Evolutionary conservation across 2,329 filamentous ascomycete species (phyloP).

Genomic region (Aspergillus pseudoglaucus): DNA sequence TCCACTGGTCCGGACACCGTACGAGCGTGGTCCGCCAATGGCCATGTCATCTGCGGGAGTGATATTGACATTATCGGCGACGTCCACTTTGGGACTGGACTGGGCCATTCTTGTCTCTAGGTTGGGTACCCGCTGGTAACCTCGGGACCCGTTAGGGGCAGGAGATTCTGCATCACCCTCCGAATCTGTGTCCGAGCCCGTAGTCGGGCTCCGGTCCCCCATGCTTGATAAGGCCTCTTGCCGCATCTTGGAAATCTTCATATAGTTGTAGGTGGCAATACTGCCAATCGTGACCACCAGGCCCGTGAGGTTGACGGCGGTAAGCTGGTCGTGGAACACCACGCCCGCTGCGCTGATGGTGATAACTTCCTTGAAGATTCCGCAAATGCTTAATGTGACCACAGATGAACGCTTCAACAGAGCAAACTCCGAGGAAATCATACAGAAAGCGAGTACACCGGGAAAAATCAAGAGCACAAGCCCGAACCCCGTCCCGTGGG

Average conservation of each 20-base stretch:
- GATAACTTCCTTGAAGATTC: slow-evolving; percentile 98
- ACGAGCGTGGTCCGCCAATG: slow-evolving; percentile 20
- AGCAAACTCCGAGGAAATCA: slow-evolving; percentile 95
- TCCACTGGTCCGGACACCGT: slow-evolving; percentile 28
- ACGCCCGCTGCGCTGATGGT: slow-evolving; percentile 85
- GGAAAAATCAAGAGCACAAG: slow-evolving; percentile 79
- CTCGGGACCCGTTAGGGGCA: slow-evolving; percentile 16
- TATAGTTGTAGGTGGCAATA: slow-evolving; percentile 86
- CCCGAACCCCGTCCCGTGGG: slow-evolving; percentile 62
- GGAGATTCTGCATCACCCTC: slow-evolving; percentile 19
- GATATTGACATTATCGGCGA: slow-evolving; percentile 20
- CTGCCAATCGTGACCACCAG: slow-evolving; percentile 81
- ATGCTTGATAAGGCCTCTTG: slow-evolving; percentile 56
- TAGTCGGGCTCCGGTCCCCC: slow-evolving; percentile 18
- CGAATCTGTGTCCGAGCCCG: slow-evolving; percentile 22
- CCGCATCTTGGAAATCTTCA: slow-evolving; percentile 88
- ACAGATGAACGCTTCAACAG: slow-evolving; percentile 91
- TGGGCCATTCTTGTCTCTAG: slow-evolving; percentile 17
- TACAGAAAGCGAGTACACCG: slow-evolving; percentile 83
- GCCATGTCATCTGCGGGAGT: slow-evolving; percentile 17
- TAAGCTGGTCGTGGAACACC: slow-evolving; percentile 83
- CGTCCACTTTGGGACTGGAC: slow-evolving; percentile 8
- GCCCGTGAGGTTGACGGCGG: slow-evolving; percentile 78
- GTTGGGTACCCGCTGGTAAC: slow-evolving; percentile 21
- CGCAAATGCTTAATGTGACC: slow-evolving; percentile 90